Evolutionary conservation across 148 eudicot genomes (phyloP), one percentile per base, ranked within the genome.

Genomic region (Fagopyrum homotropicum): DNA sequence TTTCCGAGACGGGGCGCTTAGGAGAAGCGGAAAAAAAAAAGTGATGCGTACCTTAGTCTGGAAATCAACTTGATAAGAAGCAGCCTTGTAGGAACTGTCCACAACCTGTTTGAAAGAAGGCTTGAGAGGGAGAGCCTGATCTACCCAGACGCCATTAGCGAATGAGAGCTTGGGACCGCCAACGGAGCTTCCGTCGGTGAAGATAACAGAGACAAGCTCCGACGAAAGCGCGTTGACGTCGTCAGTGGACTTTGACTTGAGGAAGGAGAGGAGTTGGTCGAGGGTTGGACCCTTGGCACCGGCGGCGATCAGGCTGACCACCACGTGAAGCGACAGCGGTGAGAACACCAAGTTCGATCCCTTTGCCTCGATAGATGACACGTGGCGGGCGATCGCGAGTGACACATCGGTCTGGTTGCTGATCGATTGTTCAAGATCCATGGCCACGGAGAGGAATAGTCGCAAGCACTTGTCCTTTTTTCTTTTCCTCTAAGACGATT

Each of bases 131-230:
- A 88, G 76, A 5, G 83, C 77, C 46, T 73, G 87, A 35, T 95
- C 97, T 0, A 90, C 79, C 98, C 97, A 95, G 30, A 90, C 84
- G 4, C 96, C 93, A 61, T 90, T 90, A 6, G 90, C 93, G 7
- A 86, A 85, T 0, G 90, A 82, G 83, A 95, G 45, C 74, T 55
- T 60, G 10, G 96, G 93, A 30, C 96, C 98, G 40, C 96, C 93
- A 15, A n/a, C 9, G 26, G 86, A 48, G 29, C 81, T 80, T 0
- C 88, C 97, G 75, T 89, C 93, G 26, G 92, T 79, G 26, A 95
- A 81, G 26, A 94, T 76, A 22, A 85, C 60, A 2, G 84, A 55
- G n/a, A 89, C 92, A 29, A 95, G 83, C 52, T 92, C 87, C 5
- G 92, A 89, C 0, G 88, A 88, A 4, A 95, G 87, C 35, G 85